These are phyloP conservation scores for Mucor circinelloides DNA, from an alignment of 371 early-diverging fungal genomes.

Conservation along the genomic window DNA sequence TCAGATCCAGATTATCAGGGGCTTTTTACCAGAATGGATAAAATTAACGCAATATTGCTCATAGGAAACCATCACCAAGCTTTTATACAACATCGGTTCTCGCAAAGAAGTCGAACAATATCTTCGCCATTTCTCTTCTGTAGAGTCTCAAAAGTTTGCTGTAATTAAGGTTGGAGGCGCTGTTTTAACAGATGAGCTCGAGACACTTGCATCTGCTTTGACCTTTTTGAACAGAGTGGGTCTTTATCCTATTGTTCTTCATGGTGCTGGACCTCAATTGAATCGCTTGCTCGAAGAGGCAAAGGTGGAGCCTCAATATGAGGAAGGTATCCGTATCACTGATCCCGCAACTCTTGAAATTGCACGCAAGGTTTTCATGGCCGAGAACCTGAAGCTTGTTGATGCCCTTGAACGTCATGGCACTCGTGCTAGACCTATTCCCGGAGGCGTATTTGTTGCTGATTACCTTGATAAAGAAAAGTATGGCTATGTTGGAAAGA, in stretches of 20 bases:
- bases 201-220: conserved; percentile 91
- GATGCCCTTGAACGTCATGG: conserved; percentile 95
- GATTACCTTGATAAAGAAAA: conserved; percentile 92
- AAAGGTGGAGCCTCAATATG: conserved; percentile 88
- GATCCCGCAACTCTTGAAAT: conserved; percentile 89
- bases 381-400: conserved; percentile 93
- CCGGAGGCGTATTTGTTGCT: conserved; percentile 93
- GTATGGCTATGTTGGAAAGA: conserved; percentile 92
- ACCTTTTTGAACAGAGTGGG: conserved; percentile 96
- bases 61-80: conserved; percentile 94
- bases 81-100: conserved; percentile 98
- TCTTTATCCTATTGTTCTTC: conserved; percentile 95
- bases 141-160: conserved; percentile 98
- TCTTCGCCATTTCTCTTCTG: conserved; percentile 91
- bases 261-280: conserved; percentile 97
- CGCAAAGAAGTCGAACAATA: conserved; percentile 98
- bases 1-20: conserved; percentile 2
- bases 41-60: not conserved
- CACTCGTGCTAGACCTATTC: conserved; percentile 92
- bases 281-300: conserved; percentile 87
- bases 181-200: conserved; percentile 92
- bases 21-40: not conserved
- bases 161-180: conserved; percentile 99
- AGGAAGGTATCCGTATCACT: conserved; percentile 96
- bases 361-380: conserved; percentile 88